These are phyloP conservation scores for Hypoxylon lienhwacheense DNA, from an alignment of 495 filamentous ascomycete genomes.

Conservation along the genomic window DNA sequence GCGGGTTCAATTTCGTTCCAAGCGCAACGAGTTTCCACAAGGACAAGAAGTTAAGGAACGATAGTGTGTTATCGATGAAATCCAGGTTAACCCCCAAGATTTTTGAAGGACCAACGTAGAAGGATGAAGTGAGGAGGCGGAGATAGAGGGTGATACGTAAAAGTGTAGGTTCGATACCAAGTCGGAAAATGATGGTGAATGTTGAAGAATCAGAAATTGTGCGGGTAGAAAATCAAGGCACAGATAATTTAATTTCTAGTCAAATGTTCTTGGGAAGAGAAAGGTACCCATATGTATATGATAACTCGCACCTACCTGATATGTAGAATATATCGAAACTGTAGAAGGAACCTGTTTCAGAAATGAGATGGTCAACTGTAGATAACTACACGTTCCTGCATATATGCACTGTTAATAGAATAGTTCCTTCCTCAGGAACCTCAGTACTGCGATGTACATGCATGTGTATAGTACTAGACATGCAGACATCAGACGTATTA, in stretches of 20 bases:
- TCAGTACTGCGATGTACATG: too few relatives aligned
- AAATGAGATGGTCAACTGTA: background rate
- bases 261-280: too few relatives aligned
- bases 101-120: constrained; percentile 17
- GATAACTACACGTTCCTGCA: background rate
- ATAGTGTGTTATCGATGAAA: constrained; percentile 10
- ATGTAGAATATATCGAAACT: too few relatives aligned
- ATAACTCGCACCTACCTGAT: too few relatives aligned
- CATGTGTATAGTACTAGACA: too few relatives aligned
- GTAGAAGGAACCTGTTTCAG: constrained; percentile 14
- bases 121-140: constrained; percentile 2
- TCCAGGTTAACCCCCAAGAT: constrained; percentile 21
- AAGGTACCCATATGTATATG: too few relatives aligned
- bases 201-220: too few relatives aligned
- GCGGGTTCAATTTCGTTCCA: constrained; percentile 13
- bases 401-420: background rate
- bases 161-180: background rate
- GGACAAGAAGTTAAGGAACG: constrained; percentile 11
- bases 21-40: constrained; percentile 9
- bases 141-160: constrained; percentile 1
- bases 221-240: too few relatives aligned
- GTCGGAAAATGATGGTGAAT: constrained; percentile 1
- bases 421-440: background rate
- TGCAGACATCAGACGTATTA: too few relatives aligned
- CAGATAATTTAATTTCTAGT: too few relatives aligned